Conservation (phyloP, 148 eudicot species). For the Beta vulgaris region DNA sequence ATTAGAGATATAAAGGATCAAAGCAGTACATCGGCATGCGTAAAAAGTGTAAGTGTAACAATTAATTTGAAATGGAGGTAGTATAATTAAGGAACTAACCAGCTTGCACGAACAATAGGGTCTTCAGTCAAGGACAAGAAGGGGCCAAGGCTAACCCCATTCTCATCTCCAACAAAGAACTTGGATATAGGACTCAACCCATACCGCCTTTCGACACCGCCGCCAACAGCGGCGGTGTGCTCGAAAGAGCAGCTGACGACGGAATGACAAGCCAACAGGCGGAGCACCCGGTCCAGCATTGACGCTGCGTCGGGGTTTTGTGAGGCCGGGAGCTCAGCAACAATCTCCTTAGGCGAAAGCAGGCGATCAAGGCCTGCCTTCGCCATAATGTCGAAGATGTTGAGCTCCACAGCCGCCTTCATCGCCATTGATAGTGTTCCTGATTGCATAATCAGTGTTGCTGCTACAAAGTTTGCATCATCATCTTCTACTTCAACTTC, state of each 20-base stretch:
- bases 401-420: constrained; percentile 33
- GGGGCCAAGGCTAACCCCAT: constrained; percentile 38
- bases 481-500: not conserved
- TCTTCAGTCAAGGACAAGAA: constrained; percentile 35
- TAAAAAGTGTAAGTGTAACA: too few species aligned
- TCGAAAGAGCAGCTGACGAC: constrained; percentile 40
- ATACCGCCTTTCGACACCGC: constrained; percentile 48
- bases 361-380: constrained; percentile 20
- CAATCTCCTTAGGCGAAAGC: constrained; percentile 33
- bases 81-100: too few species aligned
- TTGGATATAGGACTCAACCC: constrained; percentile 40
- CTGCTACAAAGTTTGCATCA: constrained; percentile 19
- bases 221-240: constrained; percentile 23
- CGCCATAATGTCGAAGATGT: constrained; percentile 33
- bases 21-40: too few species aligned
- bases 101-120: too few species aligned
- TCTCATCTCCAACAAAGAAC: constrained; percentile 33
- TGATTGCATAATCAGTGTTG: constrained; percentile 8
- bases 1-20: too few species aligned
- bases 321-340: constrained; percentile 17
- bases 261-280: constrained; percentile 44
- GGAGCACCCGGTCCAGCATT: constrained; percentile 58
- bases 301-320: not conserved
- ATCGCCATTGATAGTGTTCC: constrained; percentile 28
- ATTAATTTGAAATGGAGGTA: too few species aligned